Conservation (phyloP, 2,329 filamentous ascomycete species). For the Aureobasidium melanogenum region DNA sequence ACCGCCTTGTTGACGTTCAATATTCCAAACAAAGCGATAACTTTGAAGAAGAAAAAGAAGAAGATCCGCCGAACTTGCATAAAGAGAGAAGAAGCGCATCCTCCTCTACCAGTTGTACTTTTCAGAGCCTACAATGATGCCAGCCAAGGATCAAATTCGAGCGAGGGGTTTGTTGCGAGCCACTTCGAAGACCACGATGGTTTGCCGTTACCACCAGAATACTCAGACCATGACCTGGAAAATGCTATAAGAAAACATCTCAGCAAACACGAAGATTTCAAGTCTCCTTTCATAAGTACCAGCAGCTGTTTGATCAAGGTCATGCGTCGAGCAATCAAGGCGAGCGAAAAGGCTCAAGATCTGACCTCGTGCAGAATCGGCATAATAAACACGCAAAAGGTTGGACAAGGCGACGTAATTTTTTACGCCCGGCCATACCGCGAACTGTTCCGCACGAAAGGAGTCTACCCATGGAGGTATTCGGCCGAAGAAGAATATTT, state of each 20-base stretch:
- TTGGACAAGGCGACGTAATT: not conserved
- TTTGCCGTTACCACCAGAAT: not conserved
- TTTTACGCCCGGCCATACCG: not conserved
- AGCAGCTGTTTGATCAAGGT: not conserved
- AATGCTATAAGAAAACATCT: not conserved
- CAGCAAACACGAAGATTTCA: not conserved
- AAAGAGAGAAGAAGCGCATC: not conserved
- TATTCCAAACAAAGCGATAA: not conserved
- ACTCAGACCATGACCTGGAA: not conserved
- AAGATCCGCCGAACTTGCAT: not conserved
- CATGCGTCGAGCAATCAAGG: not conserved
- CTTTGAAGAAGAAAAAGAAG: not conserved
- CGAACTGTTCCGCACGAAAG: not conserved
- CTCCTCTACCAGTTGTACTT: not conserved
- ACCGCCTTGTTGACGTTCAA: not conserved
- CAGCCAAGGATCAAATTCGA: not conserved
- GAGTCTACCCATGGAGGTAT: not conserved
- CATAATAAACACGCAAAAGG: not conserved
- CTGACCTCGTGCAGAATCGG: not conserved
- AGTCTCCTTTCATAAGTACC: not conserved
- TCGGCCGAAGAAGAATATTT: not conserved
- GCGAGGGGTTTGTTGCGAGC: not conserved
- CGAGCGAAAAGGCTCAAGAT: not conserved
- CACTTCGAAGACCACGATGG: not conserved
- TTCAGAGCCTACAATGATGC: not conserved